Evolutionary conservation across 257 asterid species (phyloP).

Genomic region (Ehretia macrophylla): DNA sequence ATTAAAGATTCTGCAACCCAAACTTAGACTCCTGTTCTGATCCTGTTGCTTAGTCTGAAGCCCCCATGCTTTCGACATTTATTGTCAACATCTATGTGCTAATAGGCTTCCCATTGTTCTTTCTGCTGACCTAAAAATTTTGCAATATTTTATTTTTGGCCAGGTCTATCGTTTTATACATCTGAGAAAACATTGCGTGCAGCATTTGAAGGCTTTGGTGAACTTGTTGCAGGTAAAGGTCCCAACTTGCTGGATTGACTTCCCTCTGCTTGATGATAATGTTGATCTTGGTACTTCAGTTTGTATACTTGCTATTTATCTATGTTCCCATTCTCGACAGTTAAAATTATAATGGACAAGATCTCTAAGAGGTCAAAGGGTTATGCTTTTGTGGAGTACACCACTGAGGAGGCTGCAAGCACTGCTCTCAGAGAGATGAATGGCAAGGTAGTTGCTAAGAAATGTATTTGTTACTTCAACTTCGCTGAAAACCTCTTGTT

Average conservation of each 20-base stretch:
- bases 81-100: background rate
- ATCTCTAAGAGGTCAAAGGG: slow-evolving; percentile 97
- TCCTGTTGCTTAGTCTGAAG: background rate
- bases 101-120: background rate
- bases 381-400: slow-evolving; percentile 81
- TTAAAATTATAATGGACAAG: slow-evolving; percentile 93
- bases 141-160: slow-evolving; percentile 13
- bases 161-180: slow-evolving; percentile 92
- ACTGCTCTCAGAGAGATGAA: slow-evolving; percentile 86
- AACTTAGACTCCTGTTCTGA: background rate
- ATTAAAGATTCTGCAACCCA: no score
- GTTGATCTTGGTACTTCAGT: background rate
- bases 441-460: slow-evolving; percentile 76
- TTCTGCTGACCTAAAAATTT: slow-evolving; percentile 5
- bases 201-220: slow-evolving; percentile 88
- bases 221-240: slow-evolving; percentile 66
- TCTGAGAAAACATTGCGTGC: slow-evolving; percentile 85
- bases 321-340: slow-evolving; percentile 32
- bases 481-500: no score
- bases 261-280: background rate
- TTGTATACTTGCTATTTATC: background rate
- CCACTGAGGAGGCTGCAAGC: slow-evolving; percentile 79
- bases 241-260: background rate
- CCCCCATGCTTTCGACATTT: background rate
- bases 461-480: background rate